Base-by-base conservation (phyloP, 495 filamentous ascomycete genomes). In the Penicillium diatomitis region DNA sequence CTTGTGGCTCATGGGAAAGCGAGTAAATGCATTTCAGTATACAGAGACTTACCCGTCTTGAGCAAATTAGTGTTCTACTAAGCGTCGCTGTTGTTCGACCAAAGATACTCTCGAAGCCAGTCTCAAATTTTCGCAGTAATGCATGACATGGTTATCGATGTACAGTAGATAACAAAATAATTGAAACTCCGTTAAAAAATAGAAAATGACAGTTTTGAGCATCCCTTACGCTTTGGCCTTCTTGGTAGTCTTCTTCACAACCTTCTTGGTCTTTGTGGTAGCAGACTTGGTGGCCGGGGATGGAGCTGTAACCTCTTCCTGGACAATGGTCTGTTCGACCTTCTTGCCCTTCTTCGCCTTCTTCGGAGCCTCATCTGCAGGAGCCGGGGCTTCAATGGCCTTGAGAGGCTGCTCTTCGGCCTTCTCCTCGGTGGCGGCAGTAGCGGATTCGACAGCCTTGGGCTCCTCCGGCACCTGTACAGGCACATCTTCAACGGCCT, bases 401-500 rank as follows among this genome's bases (percentile, higher is more conserved):
- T 69, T 63, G 41, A 34, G 38, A 53, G 56, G 46, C 40, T 64
- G 64, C 47, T 66, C 64, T 6, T 3, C 11, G n/a, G 41, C 31
- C 31, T 44, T 27, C 20, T 56, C 53, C 7, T 56, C 42, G 29
- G 40, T 10, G 6, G 58, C 42, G 7, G 58, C 42, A 32, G 40
- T 4, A 6, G 58, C 42, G 32, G 60, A 45, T 51, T 69, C 57
- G 8, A 50, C 31, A 2, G 42, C 38, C 20, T 56, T 39, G 11
- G 50, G 43, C 35, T 52, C 56, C 47, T 71, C 53, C 11, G 71
- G 70, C 35, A 86, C 75, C 52, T 70, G 66, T 32, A 72, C 52
- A 28, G 72, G 71, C 36, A 86, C 75, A 38, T 72, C 71, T 30
- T 79, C 78, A 36, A 88, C 77, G 33, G 73, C 71, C 74, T 84